These are phyloP conservation scores for Tolypocladium inflatum DNA, from an alignment of 2,329 filamentous ascomycete species.

Conservation along the genomic window DNA sequence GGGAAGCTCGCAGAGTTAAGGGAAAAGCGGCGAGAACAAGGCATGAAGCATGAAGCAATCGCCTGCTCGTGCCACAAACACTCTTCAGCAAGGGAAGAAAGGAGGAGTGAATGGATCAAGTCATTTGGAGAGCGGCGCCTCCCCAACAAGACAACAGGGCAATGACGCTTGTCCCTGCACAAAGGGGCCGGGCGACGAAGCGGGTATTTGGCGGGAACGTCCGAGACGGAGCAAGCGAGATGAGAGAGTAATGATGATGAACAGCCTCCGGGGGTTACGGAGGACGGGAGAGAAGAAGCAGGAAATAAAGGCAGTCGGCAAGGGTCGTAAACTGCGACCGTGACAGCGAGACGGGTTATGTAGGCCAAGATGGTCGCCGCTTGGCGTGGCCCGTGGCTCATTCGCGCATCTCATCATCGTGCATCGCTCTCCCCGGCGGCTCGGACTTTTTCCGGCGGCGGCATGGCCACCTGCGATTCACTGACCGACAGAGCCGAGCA, in stretches of 20 bases:
- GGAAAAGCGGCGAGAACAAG: neutral
- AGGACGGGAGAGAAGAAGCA: neutral
- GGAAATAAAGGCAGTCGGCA: neutral
- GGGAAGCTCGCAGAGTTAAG: neutral
- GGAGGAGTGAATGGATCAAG: neutral
- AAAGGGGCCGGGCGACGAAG: neutral
- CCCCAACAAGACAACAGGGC: neutral
- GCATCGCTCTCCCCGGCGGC: neutral
- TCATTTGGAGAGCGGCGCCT: neutral
- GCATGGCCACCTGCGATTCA: neutral
- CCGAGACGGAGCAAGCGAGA: neutral
- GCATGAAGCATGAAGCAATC: neutral
- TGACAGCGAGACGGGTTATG: neutral
- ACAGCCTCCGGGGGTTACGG: neutral
- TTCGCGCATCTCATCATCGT: neutral
- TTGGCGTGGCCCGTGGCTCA: neutral
- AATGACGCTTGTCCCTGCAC: constrained; percentile 2
- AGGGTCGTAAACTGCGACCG: neutral
- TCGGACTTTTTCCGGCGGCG: neutral
- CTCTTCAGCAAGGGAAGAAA: neutral
- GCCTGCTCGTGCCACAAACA: neutral
- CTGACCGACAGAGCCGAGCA: neutral
- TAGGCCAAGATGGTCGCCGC: neutral
- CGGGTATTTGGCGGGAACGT: neutral
- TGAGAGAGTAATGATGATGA: neutral